phyloP scores from a whole-genome alignment of 148 eudicot species.

The Vaccinium macrocarpon region DNA sequence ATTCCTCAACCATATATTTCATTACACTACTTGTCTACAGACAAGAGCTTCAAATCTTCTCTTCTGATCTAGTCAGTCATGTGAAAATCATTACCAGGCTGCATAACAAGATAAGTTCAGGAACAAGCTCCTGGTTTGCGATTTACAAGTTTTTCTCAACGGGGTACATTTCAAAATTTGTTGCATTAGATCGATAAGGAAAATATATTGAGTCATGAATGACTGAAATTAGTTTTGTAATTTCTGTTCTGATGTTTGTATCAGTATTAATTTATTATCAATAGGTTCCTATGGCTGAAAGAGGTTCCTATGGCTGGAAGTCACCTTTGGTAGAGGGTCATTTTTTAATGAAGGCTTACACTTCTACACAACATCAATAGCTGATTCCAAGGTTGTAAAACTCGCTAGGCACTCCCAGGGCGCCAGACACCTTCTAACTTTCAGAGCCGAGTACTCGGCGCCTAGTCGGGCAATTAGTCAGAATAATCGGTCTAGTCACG shows the following conservation, averaged over 20 bases:
- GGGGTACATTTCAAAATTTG: not conserved
- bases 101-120: too few relatives aligned
- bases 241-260: not conserved
- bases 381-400: not conserved
- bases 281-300: not conserved
- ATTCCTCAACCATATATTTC: too few relatives aligned
- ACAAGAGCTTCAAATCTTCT: too few relatives aligned
- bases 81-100: too few relatives aligned
- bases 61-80: too few relatives aligned
- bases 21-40: too few relatives aligned
- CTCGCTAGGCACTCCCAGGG: too few relatives aligned
- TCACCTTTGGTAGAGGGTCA: not conserved
- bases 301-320: not conserved
- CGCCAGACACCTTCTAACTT: too few relatives aligned
- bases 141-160: not conserved
- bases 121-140: not conserved
- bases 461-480: too few relatives aligned
- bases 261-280: not conserved
- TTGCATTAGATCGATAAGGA: not conserved
- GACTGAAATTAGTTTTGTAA: not conserved
- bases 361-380: not conserved
- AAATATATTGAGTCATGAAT: not conserved
- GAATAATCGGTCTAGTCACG: too few relatives aligned
- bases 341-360: not conserved
- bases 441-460: too few relatives aligned